These are phyloP conservation scores for Tuber calosporum DNA, from an alignment of 495 filamentous ascomycete species.

Conservation along the genomic window DNA sequence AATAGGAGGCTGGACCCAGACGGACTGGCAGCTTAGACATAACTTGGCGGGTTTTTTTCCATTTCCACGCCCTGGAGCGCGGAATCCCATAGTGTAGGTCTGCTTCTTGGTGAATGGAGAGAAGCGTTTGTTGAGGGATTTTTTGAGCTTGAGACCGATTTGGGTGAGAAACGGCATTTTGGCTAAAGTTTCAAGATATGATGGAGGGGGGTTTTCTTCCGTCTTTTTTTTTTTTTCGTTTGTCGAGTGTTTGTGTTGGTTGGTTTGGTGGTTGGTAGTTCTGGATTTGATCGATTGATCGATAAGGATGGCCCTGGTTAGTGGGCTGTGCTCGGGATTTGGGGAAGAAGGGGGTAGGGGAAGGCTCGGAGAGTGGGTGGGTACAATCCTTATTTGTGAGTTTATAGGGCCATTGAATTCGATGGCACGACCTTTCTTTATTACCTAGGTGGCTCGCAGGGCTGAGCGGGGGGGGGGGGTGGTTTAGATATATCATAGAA, in stretches of 20 bases:
- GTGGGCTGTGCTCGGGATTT: background rate
- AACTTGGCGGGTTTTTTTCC: background rate
- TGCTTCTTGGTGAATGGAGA: background rate
- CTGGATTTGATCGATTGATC: background rate
- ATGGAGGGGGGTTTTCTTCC: too few species aligned
- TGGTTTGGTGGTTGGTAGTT: background rate
- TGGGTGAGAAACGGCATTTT: background rate
- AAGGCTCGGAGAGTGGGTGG: background rate
- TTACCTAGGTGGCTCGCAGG: background rate
- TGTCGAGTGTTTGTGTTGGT: background rate
- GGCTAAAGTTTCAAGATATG: background rate
- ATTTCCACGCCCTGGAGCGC: background rate
- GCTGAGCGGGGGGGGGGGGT: too few species aligned
- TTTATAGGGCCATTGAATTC: background rate
- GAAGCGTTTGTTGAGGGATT: background rate
- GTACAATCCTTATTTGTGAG: background rate
- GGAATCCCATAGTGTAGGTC: background rate
- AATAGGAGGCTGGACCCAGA: background rate
- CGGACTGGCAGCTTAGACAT: background rate
- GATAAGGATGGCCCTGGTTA: background rate
- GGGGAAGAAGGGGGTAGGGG: background rate
- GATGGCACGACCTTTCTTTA: background rate
- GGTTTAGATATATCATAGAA: background rate
- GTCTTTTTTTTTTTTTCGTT: background rate
- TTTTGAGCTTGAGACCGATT: background rate